A percentile compares a stretch with the other conserved stretches of the same genome.
phyloP scores from a whole-genome alignment of 192 early-diverging fungal species.

The Rhizophagus prolifer region DNA sequence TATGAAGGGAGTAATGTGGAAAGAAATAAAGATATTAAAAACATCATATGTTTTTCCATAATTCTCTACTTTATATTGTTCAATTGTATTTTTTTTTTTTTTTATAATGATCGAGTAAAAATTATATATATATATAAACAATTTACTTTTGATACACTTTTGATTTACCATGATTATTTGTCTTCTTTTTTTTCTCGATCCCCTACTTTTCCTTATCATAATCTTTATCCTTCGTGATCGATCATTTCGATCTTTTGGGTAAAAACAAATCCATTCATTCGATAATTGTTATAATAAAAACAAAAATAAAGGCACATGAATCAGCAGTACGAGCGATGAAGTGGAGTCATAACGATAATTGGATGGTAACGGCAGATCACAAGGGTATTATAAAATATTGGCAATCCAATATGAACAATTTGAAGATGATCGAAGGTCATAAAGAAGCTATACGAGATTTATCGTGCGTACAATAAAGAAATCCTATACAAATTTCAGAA shows the following conservation, averaged over 20 bases:
- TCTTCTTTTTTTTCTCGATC: not conserved
- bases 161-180: not conserved
- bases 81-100: not conserved
- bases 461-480: slow-evolving; percentile 46
- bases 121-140: not conserved
- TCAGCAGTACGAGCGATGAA: slow-evolving; percentile 92
- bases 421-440: slow-evolving; percentile 86
- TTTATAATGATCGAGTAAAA: not conserved
- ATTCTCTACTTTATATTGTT: not conserved
- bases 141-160: not conserved
- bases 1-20: not conserved
- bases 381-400: slow-evolving; percentile 95
- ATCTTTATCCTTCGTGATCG: not conserved
- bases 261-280: not conserved
- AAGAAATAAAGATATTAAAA: slow-evolving; percentile 1
- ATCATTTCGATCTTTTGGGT: not conserved
- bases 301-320: slow-evolving; percentile 74
- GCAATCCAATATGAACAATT: slow-evolving; percentile 93
- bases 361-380: slow-evolving; percentile 93
- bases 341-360: slow-evolving; percentile 95
- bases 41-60: not conserved
- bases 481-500: not conserved
- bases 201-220: too few relatives aligned
- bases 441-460: slow-evolving; percentile 88
- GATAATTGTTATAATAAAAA: slow-evolving; percentile 3